These are phyloP conservation scores for Deinandra increscens DNA, from an alignment of 129 eudicot genomes.

Conservation along the genomic window DNA sequence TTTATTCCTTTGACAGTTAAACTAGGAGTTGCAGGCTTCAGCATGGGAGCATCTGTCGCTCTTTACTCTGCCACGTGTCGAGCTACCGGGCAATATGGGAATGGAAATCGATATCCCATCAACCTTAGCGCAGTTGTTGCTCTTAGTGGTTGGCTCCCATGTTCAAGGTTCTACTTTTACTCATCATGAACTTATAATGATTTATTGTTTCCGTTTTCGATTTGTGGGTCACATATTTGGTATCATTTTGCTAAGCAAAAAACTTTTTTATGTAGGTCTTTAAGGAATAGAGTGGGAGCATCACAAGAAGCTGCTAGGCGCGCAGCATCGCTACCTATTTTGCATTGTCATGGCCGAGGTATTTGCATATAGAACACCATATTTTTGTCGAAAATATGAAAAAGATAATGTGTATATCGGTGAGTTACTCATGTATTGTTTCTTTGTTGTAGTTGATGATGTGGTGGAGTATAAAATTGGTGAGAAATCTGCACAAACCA, in stretches of 20 bases:
- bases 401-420: background rate
- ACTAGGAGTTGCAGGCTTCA: slow-evolving; percentile 67
- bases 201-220: background rate
- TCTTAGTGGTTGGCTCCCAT: slow-evolving; percentile 71
- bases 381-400: background rate
- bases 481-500: slow-evolving; percentile 57
- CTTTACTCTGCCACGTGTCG: slow-evolving; percentile 59
- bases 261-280: slow-evolving; percentile 39
- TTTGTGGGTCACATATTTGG: background rate
- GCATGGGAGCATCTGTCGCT: slow-evolving; percentile 59
- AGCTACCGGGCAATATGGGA: slow-evolving; percentile 46
- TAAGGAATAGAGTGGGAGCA: slow-evolving; percentile 50
- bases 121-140: slow-evolving; percentile 49
- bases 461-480: slow-evolving; percentile 69
- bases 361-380: slow-evolving; percentile 8
- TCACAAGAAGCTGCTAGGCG: slow-evolving; percentile 60
- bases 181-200: background rate
- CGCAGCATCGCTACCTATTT: slow-evolving; percentile 64
- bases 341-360: slow-evolving; percentile 85
- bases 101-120: slow-evolving; percentile 51
- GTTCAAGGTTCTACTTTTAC: slow-evolving; percentile 38
- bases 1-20: slow-evolving; percentile 38
- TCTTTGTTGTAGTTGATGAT: slow-evolving; percentile 68
- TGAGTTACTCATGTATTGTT: background rate
- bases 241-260: slow-evolving; percentile 21